These are phyloP conservation scores for Amphicarpaea edgeworthii DNA, from an alignment of 306 rosid species.

Conservation along the genomic window DNA sequence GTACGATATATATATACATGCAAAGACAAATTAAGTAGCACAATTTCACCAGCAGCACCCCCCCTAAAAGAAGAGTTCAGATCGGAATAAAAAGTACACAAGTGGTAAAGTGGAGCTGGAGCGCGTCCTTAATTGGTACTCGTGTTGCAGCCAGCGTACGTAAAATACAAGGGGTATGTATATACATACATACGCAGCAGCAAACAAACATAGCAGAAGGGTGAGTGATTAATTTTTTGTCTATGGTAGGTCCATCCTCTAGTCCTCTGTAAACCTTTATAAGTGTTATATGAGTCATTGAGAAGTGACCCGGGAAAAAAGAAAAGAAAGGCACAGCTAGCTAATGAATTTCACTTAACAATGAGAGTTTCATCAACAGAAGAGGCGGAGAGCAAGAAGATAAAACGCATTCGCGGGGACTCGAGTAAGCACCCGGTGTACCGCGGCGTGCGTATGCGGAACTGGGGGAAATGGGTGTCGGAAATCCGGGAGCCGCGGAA, in stretches of 20 bases:
- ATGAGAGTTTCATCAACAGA: conserved; percentile 56
- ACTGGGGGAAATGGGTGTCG: conserved; percentile 99
- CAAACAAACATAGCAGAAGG: conserved; percentile 3
- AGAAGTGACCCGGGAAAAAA: conserved; percentile 39
- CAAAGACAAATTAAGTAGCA: not conserved
- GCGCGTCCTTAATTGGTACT: conserved; percentile 36
- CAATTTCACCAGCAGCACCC: not conserved
- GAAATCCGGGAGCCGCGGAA: conserved; percentile 96
- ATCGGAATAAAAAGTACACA: not conserved
- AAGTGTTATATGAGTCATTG: conserved; percentile 57
- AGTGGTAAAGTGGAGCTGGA: not conserved
- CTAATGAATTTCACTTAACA: conserved; percentile 25
- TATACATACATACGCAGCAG: not conserved
- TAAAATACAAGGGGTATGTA: too few relatives aligned
- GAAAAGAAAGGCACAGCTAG: not conserved
- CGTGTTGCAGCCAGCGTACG: conserved; percentile 8
- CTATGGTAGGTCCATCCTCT: not conserved
- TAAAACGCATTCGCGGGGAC: conserved; percentile 60
- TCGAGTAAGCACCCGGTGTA: conserved; percentile 69
- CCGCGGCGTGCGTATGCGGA: conserved; percentile 91
- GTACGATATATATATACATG: not conserved
- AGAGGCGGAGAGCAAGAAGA: conserved; percentile 47
- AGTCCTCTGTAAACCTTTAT: conserved; percentile 48
- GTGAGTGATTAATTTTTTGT: conserved; percentile 39
- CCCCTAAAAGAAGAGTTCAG: not conserved